Conservation (phyloP, 805 yeast species). For the Cephaloascus fragrans region DNA sequence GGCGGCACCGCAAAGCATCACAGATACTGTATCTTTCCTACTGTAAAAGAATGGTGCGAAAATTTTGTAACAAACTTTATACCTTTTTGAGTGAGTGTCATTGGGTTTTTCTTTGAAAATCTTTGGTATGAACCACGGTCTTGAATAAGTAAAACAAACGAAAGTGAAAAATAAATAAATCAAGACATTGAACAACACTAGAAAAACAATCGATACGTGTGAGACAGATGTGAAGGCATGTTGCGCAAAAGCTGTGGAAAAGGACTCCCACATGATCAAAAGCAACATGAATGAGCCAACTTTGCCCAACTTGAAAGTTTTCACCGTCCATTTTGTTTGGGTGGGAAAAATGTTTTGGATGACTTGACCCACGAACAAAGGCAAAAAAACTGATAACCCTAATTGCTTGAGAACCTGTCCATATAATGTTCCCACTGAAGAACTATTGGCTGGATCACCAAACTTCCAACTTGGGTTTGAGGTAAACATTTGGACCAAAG, state of each 20-base stretch:
- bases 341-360: conserved; percentile 61
- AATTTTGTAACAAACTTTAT: conserved; percentile 31
- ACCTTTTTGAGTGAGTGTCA: conserved; percentile 30
- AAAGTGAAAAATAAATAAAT: conserved; percentile 68
- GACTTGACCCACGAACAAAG: conserved; percentile 82
- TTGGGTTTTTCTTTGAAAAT: conserved; percentile 39
- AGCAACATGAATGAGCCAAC: conserved; percentile 75
- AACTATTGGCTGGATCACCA: conserved; percentile 68
- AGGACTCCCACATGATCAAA: conserved; percentile 68
- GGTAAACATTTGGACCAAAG: conserved; percentile 64
- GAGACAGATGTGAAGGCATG: conserved; percentile 66
- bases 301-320: conserved; percentile 53
- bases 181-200: conserved; percentile 78
- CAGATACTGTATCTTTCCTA: conserved; percentile 63
- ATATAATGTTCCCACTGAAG: conserved; percentile 49
- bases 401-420: conserved; percentile 77
- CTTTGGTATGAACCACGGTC: conserved; percentile 44
- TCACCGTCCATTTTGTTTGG: conserved; percentile 50
- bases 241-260: conserved; percentile 82
- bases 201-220: conserved; percentile 58
- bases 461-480: conserved; percentile 49
- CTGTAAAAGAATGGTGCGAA: conserved; percentile 62
- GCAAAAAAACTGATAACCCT: conserved; percentile 76
- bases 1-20: conserved; percentile 87
- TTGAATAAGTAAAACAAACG: conserved; percentile 46